A percentile compares a stretch with the other conserved stretches of the same genome.
Conservation (phyloP, 1,139 yeast genomes). For the Zygosaccharomyces pseudobailii region DNA sequence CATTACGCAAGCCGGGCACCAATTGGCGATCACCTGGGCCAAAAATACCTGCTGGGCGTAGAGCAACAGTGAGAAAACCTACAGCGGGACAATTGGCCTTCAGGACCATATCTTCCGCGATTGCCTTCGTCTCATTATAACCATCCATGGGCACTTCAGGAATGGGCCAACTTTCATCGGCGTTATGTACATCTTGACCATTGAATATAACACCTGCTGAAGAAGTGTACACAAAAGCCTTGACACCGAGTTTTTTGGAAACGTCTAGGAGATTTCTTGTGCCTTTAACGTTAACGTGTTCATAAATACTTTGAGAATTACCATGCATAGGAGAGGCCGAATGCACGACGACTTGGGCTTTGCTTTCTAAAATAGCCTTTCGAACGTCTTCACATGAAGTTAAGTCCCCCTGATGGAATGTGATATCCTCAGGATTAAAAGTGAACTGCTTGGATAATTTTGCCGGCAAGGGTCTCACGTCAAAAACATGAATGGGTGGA, state of each 20-base stretch:
- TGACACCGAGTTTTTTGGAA: constrained; percentile 49
- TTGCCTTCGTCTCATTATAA: constrained; percentile 90
- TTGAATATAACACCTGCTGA: constrained; percentile 97
- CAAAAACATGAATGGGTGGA: constrained; percentile 80
- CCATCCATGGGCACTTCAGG: constrained; percentile 94
- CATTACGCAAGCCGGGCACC: constrained; percentile 86
- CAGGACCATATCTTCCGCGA: constrained; percentile 80
- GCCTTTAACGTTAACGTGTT: constrained; percentile 87
- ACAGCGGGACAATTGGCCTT: constrained; percentile 53
- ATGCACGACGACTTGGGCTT: constrained; percentile 81
- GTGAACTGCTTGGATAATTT: constrained; percentile 66
- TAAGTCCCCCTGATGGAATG: constrained; percentile 75
- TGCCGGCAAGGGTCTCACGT: constrained; percentile 80
- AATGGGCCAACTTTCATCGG: constrained; percentile 91
- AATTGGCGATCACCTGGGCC: constrained; percentile 98
- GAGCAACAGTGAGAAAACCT: constrained; percentile 70
- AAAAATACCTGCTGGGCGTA: constrained; percentile 96
- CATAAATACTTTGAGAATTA: constrained; percentile 68
- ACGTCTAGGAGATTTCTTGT: constrained; percentile 70
- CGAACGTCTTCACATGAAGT: constrained; percentile 68
- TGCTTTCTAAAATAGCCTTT: constrained; percentile 53
- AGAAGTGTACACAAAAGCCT: constrained; percentile 86
- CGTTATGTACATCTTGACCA: constrained; percentile 86
- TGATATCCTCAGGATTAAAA: constrained; percentile 54
- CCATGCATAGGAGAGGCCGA: constrained; percentile 98